Percentiles rank a stretch among this genome's conserved stretches.
Conservation (phyloP, 2,329 filamentous ascomycete genomes). For the Balansia obtecta region DNA sequence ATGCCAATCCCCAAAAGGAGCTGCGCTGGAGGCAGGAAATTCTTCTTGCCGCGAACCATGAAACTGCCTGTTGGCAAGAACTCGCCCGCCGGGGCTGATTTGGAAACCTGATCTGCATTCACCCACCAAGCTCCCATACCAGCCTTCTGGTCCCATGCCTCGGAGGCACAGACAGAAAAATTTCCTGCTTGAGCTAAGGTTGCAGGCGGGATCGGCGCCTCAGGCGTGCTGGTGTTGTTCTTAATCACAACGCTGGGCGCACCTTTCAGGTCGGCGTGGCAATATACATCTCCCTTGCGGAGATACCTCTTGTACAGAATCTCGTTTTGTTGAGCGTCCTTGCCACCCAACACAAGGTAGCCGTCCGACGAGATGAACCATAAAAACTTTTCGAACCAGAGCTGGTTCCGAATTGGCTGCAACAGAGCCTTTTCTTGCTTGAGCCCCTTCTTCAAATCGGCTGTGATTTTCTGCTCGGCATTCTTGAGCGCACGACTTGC, state of each 20-base stretch:
- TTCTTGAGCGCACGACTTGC: constrained; percentile 76
- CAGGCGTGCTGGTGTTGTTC: constrained; percentile 64
- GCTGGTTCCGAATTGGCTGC: constrained; percentile 66
- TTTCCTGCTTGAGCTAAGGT: constrained; percentile 85
- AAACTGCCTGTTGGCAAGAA: constrained; percentile 71
- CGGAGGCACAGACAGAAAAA: constrained; percentile 72
- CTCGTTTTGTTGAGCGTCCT: constrained; percentile 82
- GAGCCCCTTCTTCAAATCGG: constrained; percentile 74
- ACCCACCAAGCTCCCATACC: constrained; percentile 97
- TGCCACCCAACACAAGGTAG: constrained; percentile 81
- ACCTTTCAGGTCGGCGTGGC: constrained; percentile 79
- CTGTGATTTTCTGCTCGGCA: constrained; percentile 75
- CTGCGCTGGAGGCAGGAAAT: constrained; percentile 78
- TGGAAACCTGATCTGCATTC: constrained; percentile 77
- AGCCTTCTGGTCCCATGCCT: constrained; percentile 92
- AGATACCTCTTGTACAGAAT: constrained; percentile 80
- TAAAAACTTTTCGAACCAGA: constrained; percentile 96
- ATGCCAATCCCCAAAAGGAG: constrained; percentile 79
- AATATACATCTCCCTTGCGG: constrained; percentile 80
- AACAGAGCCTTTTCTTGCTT: constrained; percentile 87
- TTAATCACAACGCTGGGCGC: constrained; percentile 82
- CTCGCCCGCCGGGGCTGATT: constrained; percentile 68
- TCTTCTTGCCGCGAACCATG: constrained; percentile 74
- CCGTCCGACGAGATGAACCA: constrained; percentile 96
- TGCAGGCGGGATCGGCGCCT: constrained; percentile 81